Conservation (phyloP, 345 rosid genomes). For the Dipteronia dyeriana region DNA sequence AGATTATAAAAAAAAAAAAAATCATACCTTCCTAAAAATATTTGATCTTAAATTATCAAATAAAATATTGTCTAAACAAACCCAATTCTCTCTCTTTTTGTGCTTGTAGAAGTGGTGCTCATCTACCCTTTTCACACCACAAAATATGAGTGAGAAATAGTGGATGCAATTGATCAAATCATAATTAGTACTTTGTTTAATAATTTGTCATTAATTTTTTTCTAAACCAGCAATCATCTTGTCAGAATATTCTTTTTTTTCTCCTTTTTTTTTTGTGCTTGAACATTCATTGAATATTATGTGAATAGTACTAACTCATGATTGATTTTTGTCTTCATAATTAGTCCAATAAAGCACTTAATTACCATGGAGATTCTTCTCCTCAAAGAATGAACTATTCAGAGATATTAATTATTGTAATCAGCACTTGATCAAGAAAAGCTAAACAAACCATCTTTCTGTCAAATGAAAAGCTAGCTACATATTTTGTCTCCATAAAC, state of each 20-base stretch:
- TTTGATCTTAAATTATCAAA: too few species aligned
- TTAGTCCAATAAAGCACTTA: constrained; percentile 33
- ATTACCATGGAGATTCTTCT: constrained; percentile 28
- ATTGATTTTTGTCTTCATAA: constrained; percentile 31
- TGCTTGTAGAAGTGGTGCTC: not conserved
- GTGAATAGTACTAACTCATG: constrained; percentile 18
- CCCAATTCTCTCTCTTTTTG: not conserved
- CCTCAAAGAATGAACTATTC: not conserved
- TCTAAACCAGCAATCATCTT: constrained; percentile 10
- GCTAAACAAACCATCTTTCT: constrained; percentile 10
- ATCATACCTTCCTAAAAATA: too few species aligned
- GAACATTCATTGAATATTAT: constrained; percentile 25
- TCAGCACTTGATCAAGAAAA: constrained; percentile 11
- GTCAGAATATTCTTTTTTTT: not conserved
- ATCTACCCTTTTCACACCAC: not conserved
- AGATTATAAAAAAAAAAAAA: not conserved
- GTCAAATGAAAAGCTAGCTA: constrained; percentile 23
- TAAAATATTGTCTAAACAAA: too few species aligned
- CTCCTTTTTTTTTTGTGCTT: not conserved
- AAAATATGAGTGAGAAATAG: not conserved
- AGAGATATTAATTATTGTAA: not conserved
- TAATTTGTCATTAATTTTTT: not conserved
- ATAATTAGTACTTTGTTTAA: constrained; percentile 2
- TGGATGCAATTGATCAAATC: not conserved
- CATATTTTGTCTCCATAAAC: constrained; percentile 29